phyloP scores from a whole-genome alignment of 208 protist species.

The Porcisia deanei region DNA sequence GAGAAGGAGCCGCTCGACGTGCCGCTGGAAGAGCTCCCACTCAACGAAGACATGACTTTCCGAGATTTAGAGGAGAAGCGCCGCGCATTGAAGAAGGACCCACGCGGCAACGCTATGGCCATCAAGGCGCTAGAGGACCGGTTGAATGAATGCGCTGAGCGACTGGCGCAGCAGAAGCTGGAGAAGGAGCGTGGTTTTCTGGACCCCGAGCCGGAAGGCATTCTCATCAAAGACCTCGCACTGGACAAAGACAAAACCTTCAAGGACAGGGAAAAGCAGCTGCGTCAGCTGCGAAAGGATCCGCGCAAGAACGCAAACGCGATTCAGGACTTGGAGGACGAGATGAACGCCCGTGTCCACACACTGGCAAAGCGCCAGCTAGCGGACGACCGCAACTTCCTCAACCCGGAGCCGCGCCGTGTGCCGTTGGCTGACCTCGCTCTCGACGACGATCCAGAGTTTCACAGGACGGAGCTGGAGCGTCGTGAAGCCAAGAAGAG shows the following conservation, averaged over 20 bases:
- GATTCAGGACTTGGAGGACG: constrained; percentile 55
- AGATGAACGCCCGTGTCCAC: constrained; percentile 55
- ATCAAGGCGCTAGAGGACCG: constrained; percentile 60
- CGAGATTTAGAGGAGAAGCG: constrained; percentile 57
- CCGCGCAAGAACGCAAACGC: constrained; percentile 37
- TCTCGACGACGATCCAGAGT: constrained; percentile 62
- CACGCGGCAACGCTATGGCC: constrained; percentile 37
- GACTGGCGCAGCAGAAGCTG: constrained; percentile 61
- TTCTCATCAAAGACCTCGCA: constrained; percentile 53
- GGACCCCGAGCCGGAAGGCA: constrained; percentile 52
- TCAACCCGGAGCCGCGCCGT: constrained; percentile 73
- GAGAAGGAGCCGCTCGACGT: constrained; percentile 57
- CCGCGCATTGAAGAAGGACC: constrained; percentile 54
- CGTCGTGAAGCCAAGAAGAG: constrained; percentile 61
- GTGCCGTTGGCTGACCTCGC: constrained; percentile 63
- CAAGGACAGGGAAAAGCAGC: constrained; percentile 50
- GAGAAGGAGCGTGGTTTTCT: constrained; percentile 59
- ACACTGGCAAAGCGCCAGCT: constrained; percentile 55
- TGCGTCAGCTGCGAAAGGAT: constrained; percentile 49
- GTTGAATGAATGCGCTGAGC: constrained; percentile 57
- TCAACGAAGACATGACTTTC: constrained; percentile 70
- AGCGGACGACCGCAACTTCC: constrained; percentile 52
- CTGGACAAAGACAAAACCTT: constrained; percentile 64
- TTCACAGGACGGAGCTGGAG: constrained; percentile 51
- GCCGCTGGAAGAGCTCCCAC: constrained; percentile 50